Evolutionary conservation across 768 basidiomycete species (phyloP), one percentile per base, ranked within the genome.

Genomic region (Agaricus bisporus): DNA sequence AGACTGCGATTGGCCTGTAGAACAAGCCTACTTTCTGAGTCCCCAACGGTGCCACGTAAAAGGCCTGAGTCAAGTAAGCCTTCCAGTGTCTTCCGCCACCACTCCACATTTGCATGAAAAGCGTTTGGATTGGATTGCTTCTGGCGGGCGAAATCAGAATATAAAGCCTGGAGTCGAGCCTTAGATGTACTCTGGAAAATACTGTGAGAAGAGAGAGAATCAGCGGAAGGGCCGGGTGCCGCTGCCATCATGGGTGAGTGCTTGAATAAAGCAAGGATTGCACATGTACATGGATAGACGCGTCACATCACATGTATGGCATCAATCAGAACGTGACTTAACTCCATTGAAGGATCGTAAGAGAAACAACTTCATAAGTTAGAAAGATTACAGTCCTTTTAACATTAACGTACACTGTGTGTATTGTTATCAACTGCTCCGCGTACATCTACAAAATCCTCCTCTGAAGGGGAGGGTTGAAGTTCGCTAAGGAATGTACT

Each of bases 91-190:
- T 72, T 70, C 32, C 79, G 81, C 95, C 95, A 98, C 94, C 94
- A 98, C 50, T 85, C 81, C 28, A 92, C 72, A 62, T 90, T 89
- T 10, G 90, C 81, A 46, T 81, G 70, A 66, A 85, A 97, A 4
- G 90, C 85, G 1, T 86, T 78, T 0, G 91, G 88, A 66, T 98
- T 95, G 1, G 91, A 86, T 45, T 81, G 73, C 61, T 87, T 90
- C 69, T 95, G 91, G 11, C 83, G 75, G 0, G 88, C 82, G 54
- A 95, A 83, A 63, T 95, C 92, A 7, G 93, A 88, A 69, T 95
- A 98, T 6, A 98, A 74, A 0, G 92, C 82, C 57, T 88, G 83
- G 0, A 91, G 73, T 7, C 89, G 82, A 20, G 78, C 70, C 1
- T 66, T 64, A 0, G 82, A 78, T 2, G 77, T 72, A 0, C 71